phyloP scores from a whole-genome alignment of 2,329 filamentous ascomycete species.

The Berkeleyomyces basicola region DNA sequence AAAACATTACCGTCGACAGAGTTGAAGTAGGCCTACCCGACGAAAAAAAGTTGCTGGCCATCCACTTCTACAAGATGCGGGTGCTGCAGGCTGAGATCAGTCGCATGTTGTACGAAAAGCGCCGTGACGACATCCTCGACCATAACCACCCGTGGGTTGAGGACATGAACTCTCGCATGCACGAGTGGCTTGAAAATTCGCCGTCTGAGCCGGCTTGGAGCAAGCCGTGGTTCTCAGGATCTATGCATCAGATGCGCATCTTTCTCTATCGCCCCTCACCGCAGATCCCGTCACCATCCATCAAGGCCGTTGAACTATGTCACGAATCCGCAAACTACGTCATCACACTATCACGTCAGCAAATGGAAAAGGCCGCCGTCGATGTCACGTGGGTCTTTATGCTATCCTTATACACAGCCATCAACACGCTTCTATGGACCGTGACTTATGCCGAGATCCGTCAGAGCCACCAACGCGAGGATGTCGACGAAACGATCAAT shows the following conservation, averaged over 20 bases:
- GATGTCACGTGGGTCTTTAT: constrained; percentile 93
- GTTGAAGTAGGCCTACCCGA: constrained; percentile 56
- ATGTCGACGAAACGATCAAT: constrained; percentile 59
- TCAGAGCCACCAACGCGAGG: constrained; percentile 50
- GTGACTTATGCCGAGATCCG: constrained; percentile 77
- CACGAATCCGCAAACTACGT: constrained; percentile 72
- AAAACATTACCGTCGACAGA: constrained; percentile 62
- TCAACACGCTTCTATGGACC: constrained; percentile 85
- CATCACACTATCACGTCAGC: constrained; percentile 62
- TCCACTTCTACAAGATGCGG: constrained; percentile 89
- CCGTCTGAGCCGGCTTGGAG: constrained; percentile 58
- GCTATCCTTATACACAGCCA: constrained; percentile 72
- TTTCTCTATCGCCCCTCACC: constrained; percentile 82
- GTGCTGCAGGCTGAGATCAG: constrained; percentile 76
- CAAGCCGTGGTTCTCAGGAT: constrained; percentile 44
- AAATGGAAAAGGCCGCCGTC: constrained; percentile 57
- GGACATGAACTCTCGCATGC: constrained; percentile 61
- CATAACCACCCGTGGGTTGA: constrained; percentile 79
- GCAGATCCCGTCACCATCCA: constrained; percentile 72
- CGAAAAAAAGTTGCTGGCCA: constrained; percentile 71
- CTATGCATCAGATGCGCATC: constrained; percentile 62
- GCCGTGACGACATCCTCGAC: constrained; percentile 55
- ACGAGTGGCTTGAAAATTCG: constrained; percentile 60
- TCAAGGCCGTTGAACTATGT: constrained; percentile 62
- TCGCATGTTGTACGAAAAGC: constrained; percentile 70